Evolutionary conservation across 441 rosid species (phyloP).

Genomic region (Gossypium davidsonii): DNA sequence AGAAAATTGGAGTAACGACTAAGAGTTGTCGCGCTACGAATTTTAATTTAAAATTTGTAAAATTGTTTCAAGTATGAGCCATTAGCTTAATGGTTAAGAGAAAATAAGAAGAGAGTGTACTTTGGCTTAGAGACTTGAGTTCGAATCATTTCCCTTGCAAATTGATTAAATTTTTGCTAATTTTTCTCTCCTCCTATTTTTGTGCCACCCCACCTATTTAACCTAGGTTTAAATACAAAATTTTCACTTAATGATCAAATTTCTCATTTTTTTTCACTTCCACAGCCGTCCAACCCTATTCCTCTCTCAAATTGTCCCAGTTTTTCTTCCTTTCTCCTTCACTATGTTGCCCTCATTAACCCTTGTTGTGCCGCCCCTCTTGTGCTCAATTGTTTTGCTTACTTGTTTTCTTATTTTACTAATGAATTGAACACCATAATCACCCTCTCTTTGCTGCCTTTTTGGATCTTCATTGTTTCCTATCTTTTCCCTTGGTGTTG

Average conservation of each 20-base stretch:
- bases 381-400: background rate
- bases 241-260: background rate
- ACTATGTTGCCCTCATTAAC: background rate
- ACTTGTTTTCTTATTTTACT: background rate
- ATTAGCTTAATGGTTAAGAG: background rate
- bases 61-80: background rate
- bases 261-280: background rate
- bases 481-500: no score
- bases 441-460: no score
- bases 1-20: no score
- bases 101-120: background rate
- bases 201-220: background rate
- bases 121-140: background rate
- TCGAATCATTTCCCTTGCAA: background rate
- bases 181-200: background rate
- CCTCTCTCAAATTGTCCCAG: background rate
- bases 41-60: no score
- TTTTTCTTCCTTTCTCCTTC: background rate
- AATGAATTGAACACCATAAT: no score
- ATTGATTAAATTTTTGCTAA: background rate
- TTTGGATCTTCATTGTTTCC: no score
- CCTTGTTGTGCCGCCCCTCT: background rate
- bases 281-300: background rate
- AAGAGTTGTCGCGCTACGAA: background rate
- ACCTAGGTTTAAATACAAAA: background rate